Base-by-base conservation (phyloP, 2,329 filamentous ascomycete genomes). In the Phaeosphaeriaceae sp. region DNA sequence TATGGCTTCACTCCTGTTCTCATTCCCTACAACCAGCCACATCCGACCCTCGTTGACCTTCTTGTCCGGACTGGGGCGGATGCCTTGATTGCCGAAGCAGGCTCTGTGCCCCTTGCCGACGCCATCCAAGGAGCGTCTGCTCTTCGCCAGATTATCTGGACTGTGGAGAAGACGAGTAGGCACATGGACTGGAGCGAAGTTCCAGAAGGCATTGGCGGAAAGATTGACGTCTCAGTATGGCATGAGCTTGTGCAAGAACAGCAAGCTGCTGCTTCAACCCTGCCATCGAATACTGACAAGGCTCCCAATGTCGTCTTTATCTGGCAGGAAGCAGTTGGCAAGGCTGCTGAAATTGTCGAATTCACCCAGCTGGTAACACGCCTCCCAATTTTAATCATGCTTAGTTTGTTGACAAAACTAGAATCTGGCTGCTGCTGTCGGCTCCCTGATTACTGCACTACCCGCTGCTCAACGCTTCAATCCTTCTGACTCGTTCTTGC, bases 121-220 rank as follows among this genome's bases (percentile, higher is more conserved):
- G 82, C 96, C 11, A 82, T 86, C 43, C 84, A 87, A 63, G 81
- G 79, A 44, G 91, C 89, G 64, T 81, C 87, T 4, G 81, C 83
- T 30, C 81, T 99, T 37, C 87, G 71, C 53, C 85, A 92, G 60
- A 81, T 96, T 26, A 83, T 97, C 61, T 97, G 92, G 90, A 92
- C 97, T 11, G 91, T 95, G 4, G 93, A 97, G 64, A 84, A 91
- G 66, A 91, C 91, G 34, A 97, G 87, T 77, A 85, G 86, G 61
- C 93, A 97, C 70, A 88, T 99, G 82, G 92, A 96, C 74, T 99
- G 93, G 92, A 92, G 90, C 62, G 90, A 93, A 68, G 84, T 92
- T 2, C 92, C 92, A 9, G 83, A 88, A 66, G 88, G 89, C 42
- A 87, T 87, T 48, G 87, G 87, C 13, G 84, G 87, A 48, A 86